phyloP scores from a whole-genome alignment of 306 rosid species.

The Argentina anserina region DNA sequence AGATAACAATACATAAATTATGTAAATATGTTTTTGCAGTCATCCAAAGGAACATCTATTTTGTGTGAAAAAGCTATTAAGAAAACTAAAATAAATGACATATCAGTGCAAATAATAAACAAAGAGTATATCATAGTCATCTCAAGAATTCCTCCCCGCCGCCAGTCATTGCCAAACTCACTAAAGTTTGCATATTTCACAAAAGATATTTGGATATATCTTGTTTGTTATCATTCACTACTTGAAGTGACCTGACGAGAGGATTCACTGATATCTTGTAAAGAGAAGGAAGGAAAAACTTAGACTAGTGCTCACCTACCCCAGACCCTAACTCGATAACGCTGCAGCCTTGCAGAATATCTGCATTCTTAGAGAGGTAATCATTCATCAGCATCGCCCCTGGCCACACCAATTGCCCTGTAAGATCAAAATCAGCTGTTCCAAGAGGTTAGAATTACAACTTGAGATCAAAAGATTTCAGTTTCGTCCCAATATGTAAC shows the following conservation, averaged over 20 bases:
- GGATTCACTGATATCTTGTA: neutral
- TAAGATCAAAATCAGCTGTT: conserved; percentile 94
- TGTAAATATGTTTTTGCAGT: too few relatives aligned
- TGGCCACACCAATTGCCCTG: conserved; percentile 97
- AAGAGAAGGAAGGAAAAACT: conserved; percentile 5
- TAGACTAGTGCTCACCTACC: conserved; percentile 60
- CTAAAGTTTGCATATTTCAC: too few relatives aligned
- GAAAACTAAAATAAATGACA: neutral
- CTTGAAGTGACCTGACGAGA: neutral
- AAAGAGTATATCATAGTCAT: neutral
- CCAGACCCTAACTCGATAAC: conserved; percentile 90
- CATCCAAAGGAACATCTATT: too few relatives aligned
- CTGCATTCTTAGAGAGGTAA: conserved; percentile 62
- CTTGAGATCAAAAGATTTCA: conserved; percentile 5
- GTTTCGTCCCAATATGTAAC: neutral
- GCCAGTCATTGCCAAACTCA: neutral
- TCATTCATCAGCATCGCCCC: conserved; percentile 89
- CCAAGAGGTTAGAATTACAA: conserved; percentile 31
- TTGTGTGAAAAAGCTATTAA: neutral
- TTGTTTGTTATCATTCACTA: neutral
- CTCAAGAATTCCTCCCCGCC: neutral
- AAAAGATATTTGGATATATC: too few relatives aligned
- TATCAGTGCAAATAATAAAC: neutral
- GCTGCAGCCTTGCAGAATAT: conserved; percentile 58
- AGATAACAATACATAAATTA: neutral